Evolutionary conservation across 1,284 basidiomycete genomes (phyloP).

Genomic region (Boletus albobrunnescens): DNA sequence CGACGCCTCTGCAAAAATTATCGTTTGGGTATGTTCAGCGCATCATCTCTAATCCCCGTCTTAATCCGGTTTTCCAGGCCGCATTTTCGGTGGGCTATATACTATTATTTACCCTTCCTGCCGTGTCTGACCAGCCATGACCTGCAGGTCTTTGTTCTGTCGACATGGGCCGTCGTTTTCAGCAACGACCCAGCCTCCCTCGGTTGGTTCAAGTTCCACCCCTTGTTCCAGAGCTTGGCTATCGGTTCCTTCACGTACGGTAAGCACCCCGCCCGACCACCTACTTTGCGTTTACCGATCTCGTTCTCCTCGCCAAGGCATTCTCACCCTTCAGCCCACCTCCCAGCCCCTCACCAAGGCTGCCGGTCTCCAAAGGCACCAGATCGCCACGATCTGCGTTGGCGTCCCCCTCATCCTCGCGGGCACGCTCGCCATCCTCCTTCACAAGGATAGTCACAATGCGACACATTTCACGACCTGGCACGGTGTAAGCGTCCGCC

Average conservation of each 20-base stretch:
- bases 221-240: slow-evolving; percentile 54
- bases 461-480: slow-evolving; percentile 57
- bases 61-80: slow-evolving; percentile 6
- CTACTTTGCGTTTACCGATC: background rate
- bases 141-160: slow-evolving; percentile 42
- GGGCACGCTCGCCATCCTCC: slow-evolving; percentile 52
- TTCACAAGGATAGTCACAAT: slow-evolving; percentile 48
- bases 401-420: slow-evolving; percentile 53
- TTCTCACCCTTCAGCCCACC: slow-evolving; percentile 72
- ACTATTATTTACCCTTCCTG: background rate
- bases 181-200: slow-evolving; percentile 44
- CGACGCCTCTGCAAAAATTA: slow-evolving; percentile 18
- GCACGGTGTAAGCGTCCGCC: slow-evolving; percentile 54
- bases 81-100: slow-evolving; percentile 20
- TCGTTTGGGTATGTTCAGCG: slow-evolving; percentile 21
- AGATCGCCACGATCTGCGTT: slow-evolving; percentile 49
- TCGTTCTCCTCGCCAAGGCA: slow-evolving; percentile 40
- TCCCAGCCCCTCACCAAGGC: slow-evolving; percentile 61
- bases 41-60: background rate
- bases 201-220: slow-evolving; percentile 66
- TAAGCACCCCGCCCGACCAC: slow-evolving; percentile 25
- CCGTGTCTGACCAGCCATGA: slow-evolving; percentile 8
- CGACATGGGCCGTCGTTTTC: slow-evolving; percentile 55
- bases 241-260: slow-evolving; percentile 58
- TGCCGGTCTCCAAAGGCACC: slow-evolving; percentile 61